phyloP scores from a whole-genome alignment of 768 basidiomycete genomes.

The Chalciporus chontae region DNA sequence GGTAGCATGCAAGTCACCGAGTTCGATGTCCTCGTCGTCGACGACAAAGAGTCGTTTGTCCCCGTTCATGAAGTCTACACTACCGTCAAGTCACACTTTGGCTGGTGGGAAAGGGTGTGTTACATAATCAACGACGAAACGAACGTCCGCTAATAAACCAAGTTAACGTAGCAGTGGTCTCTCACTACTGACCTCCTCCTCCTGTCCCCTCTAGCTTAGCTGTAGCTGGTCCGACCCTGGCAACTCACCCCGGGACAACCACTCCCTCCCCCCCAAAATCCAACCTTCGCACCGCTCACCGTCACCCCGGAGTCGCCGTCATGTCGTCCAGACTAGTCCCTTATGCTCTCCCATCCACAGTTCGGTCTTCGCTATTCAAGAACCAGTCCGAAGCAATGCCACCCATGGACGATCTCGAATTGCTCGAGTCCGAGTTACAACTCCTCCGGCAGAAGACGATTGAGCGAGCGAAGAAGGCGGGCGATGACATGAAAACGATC shows the following conservation, averaged over 20 bases:
- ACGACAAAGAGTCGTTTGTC: too few species aligned
- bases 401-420: slow-evolving; percentile 67
- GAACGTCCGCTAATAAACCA: too few species aligned
- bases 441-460: slow-evolving; percentile 49
- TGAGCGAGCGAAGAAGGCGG: slow-evolving; percentile 70
- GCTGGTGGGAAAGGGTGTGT: slow-evolving; percentile 23
- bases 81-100: too few species aligned
- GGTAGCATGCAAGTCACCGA: slow-evolving; percentile 30
- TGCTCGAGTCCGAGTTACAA: slow-evolving; percentile 59
- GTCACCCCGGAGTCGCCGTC: slow-evolving; percentile 22
- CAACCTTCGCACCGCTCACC: slow-evolving; percentile 7
- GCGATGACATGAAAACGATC: slow-evolving; percentile 68
- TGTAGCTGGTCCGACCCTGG: neutral
- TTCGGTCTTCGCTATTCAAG: slow-evolving; percentile 61
- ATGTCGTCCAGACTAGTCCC: slow-evolving; percentile 63
- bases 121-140: slow-evolving; percentile 30
- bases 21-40: slow-evolving; percentile 28
- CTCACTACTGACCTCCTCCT: too few species aligned
- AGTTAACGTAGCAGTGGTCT: too few species aligned
- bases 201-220: too few species aligned
- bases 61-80: too few species aligned
- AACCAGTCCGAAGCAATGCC: slow-evolving; percentile 64
- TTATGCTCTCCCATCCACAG: slow-evolving; percentile 45
- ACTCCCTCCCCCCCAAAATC: slow-evolving; percentile 10
- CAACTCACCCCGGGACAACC: slow-evolving; percentile 2